Base-by-base conservation (phyloP, 768 basidiomycete genomes). In the Leccinellum albellum region DNA sequence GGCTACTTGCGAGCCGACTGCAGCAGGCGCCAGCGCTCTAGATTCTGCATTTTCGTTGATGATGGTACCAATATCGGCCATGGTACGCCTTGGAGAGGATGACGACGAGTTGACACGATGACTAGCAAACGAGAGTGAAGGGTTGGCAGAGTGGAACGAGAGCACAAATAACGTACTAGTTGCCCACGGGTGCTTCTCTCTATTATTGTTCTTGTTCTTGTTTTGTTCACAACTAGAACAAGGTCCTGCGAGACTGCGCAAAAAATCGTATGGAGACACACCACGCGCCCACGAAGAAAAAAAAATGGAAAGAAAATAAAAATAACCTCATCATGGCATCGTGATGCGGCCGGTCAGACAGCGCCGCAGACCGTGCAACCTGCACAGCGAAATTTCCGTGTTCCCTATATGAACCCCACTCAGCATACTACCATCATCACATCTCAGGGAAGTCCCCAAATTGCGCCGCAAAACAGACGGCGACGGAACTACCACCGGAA, bases 11-110 rank as follows among this genome's bases (percentile, higher is more conserved):
- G 83, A 84, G 59, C 80, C 87, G 28, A 92, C 90, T 54, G 90
- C 89, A 57, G 80, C 79, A 74, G 90, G 89, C 79, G 83, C 84
- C 81, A 88, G 85, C 79, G 85, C 79, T 81, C 88, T 76, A 54
- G 75, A 64, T 51, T 61, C n/a, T 47, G 62, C 21, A 13, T 72
- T 75, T 48, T 65, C 58, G 56, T 71, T 56, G 62, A 77, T 70
- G 54, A 78, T 67, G 35, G 66, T 40, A 23, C 65, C 67, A 26
- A 71, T 70, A 61, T 60, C 59, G 48, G 72, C 48, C 74, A 77
- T 77, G 47, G 50, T 66, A 50, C 20, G 35, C 14, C 28, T 31
- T 29, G 20, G 14, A 57, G 44, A 56, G 45, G 47, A 56, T 53
- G 54, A 62, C 3, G 58, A 50, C 29, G 60, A 69, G 67, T 59